Conservation (phyloP, 768 basidiomycete species). For the Collybiopsis confluens region DNA sequence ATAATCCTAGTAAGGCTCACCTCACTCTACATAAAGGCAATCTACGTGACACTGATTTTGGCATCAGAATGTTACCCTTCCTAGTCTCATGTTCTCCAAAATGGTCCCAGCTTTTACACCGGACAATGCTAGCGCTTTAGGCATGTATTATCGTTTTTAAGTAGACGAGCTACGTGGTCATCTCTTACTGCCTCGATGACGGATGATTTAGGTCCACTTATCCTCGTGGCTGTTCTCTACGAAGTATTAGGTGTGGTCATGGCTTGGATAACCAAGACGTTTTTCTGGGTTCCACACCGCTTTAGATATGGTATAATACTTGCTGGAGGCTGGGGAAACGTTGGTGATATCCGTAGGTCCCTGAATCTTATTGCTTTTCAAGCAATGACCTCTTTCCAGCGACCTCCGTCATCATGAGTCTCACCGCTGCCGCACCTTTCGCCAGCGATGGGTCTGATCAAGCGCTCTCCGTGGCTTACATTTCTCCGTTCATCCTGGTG, state of each 20-base stretch:
- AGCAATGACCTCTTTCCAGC: slow-evolving; percentile 31
- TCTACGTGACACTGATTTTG: background rate
- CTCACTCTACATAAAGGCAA: no score
- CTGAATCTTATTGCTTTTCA: background rate
- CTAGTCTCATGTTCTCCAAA: slow-evolving; percentile 66
- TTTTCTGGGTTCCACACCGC: slow-evolving; percentile 77
- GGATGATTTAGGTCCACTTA: slow-evolving; percentile 50
- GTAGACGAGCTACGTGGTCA: background rate
- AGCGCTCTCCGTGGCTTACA: slow-evolving; percentile 62
- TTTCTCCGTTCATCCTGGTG: slow-evolving; percentile 56
- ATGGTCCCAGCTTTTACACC: slow-evolving; percentile 63
- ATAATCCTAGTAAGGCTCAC: slow-evolving; percentile 42
- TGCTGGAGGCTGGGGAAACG: slow-evolving; percentile 68
- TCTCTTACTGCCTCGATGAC: background rate
- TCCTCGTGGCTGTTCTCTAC: slow-evolving; percentile 59
- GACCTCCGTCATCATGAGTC: slow-evolving; percentile 58
- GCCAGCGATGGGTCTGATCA: slow-evolving; percentile 58
- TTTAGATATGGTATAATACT: slow-evolving; percentile 69
- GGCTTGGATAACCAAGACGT: slow-evolving; percentile 50
- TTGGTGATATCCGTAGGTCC: slow-evolving; percentile 64
- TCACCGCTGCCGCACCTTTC: slow-evolving; percentile 61
- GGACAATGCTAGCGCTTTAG: slow-evolving; percentile 51
- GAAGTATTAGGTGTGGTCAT: slow-evolving; percentile 49
- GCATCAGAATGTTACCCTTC: slow-evolving; percentile 50
- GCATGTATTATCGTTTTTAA: slow-evolving; percentile 35